Conservation (phyloP, 2,329 filamentous ascomycete genomes). For the Aureobasidium sp. region DNA sequence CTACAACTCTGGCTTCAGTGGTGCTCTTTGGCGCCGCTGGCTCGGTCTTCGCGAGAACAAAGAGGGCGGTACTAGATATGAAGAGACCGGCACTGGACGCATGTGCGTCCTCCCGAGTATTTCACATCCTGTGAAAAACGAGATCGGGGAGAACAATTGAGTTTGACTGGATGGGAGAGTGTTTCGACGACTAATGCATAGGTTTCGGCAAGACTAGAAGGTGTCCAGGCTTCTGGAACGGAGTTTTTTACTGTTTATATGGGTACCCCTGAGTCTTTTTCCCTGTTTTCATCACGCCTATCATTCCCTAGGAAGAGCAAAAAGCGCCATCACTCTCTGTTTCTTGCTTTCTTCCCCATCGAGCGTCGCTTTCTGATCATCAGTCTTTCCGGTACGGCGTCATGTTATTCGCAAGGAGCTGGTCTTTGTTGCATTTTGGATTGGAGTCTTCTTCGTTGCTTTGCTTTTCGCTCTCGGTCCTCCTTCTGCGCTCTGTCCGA, state of each 20-base stretch:
- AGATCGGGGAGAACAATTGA: constrained; percentile 23
- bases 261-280: neutral
- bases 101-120: constrained; percentile 38
- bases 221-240: constrained; percentile 1
- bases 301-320: constrained; percentile 10
- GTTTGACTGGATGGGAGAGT: neutral
- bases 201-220: neutral
- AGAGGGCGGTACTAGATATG: constrained; percentile 29
- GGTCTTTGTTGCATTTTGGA: constrained; percentile 9
- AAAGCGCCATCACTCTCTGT: constrained; percentile 7
- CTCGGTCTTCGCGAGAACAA: constrained; percentile 41
- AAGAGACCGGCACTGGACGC: constrained; percentile 36
- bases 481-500: neutral
- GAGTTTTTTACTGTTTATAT: constrained; percentile 2
- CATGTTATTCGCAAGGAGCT: neutral
- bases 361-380: neutral
- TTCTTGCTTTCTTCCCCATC: neutral
- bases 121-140: constrained; percentile 44
- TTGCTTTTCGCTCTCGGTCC: neutral
- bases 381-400: neutral
- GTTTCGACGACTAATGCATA: constrained; percentile 9
- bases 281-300: neutral
- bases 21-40: constrained; percentile 44
- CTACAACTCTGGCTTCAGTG: constrained; percentile 44
- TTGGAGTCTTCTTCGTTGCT: neutral